Evolutionary conservation across 345 rosid genomes (phyloP), one percentile per base, ranked within the genome.

Genomic region (Balakata baccata): DNA sequence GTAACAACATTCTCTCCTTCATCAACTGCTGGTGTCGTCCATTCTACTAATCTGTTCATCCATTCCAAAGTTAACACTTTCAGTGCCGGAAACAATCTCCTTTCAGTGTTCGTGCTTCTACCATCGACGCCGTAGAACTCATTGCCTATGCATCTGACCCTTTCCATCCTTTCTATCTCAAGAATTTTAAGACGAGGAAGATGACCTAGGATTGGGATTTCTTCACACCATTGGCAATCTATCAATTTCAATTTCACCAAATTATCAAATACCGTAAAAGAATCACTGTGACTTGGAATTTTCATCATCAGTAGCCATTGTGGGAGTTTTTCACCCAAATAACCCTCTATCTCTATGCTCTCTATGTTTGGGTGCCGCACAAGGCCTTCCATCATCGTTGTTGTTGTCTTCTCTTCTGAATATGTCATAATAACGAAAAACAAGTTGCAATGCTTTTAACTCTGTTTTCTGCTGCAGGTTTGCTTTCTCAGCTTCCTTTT

Each of bases 191-290:
- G 70, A 51, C n/a, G 7, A 41, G 58, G 74, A 34, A 77, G 72
- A 20, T 64, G 69, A 43, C 83, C 80, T 57, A 77, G 65, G 8
- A 5, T 51, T 18, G 80, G 80, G 50, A 80, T 25, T 50, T 56
- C 34, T 1, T 20, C 62, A 64, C 80, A 77, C 0, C 3, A 38
- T 18, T 20, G 51, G 67, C 80, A 80, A 10, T 39, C n/a, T 6
- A 20, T 47, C 70, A 73, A 57, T 14, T 12, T 20, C 1, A 80
- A 54, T 4, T 25, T 37, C 29, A 56, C 60, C 74, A 80, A 67
- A 38, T 49, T 63, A 43, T 14, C 3, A 16, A 74, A 58, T 18
- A 43, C 12, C 16, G 11, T 38, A 11, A 7, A 45, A 47, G 16
- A 18, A 45, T 5, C 29, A 43, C 37, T 18, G 0, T 65, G 34